Evolutionary conservation across 176 grass and related monocot genomes (phyloP).

Genomic region (Aegilops longissima): DNA sequence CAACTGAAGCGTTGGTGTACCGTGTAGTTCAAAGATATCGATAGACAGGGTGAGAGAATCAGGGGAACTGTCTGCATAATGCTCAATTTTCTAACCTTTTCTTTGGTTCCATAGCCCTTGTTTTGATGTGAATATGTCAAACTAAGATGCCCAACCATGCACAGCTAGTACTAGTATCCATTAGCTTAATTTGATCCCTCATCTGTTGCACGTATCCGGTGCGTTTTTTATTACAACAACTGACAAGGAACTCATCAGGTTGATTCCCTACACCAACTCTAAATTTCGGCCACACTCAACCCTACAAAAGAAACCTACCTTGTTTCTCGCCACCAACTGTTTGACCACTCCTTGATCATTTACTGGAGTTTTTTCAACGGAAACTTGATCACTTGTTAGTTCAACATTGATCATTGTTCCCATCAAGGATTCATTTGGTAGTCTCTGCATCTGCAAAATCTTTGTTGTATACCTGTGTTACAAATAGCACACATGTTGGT

Average conservation of each 20-base stretch:
- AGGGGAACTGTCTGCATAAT: slow-evolving; percentile 20
- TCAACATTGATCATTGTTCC: background rate
- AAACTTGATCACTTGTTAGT: background rate
- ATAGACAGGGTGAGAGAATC: slow-evolving; percentile 19
- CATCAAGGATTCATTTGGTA: background rate
- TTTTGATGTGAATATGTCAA: slow-evolving; percentile 18
- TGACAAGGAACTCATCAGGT: background rate
- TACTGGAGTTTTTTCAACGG: background rate
- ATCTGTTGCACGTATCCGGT: background rate
- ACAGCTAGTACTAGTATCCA: background rate
- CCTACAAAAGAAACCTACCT: background rate
- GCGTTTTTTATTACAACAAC: background rate
- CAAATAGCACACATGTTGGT: slow-evolving; percentile 8
- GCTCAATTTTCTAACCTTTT: background rate
- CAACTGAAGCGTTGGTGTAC: background rate
- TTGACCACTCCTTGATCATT: background rate
- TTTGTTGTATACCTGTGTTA: background rate
- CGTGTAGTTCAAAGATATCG: background rate
- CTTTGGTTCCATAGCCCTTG: background rate
- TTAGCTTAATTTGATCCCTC: background rate
- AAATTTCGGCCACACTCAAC: background rate
- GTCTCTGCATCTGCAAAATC: background rate
- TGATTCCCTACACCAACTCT: background rate
- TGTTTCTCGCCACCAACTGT: background rate
- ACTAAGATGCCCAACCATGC: background rate